These are phyloP conservation scores for Rhynchosporium secalis DNA, from an alignment of 2,329 filamentous ascomycete genomes.

Conservation along the genomic window DNA sequence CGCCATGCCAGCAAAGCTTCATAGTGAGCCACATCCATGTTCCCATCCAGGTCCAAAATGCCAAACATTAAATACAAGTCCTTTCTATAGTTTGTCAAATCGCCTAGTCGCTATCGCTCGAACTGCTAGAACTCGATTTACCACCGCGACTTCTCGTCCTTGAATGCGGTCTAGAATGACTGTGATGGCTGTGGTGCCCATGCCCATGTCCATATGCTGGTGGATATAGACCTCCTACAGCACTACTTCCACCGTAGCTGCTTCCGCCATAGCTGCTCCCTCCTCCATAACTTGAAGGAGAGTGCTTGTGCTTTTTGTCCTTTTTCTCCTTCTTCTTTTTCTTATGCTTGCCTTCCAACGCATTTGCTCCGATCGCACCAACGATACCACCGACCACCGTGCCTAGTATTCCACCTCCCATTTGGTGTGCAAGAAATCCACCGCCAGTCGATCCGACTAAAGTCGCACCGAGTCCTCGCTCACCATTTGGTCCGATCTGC, in stretches of 20 bases:
- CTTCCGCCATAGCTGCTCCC: slow-evolving; percentile 20
- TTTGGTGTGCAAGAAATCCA: slow-evolving; percentile 54
- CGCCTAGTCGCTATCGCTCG: slow-evolving; percentile 31
- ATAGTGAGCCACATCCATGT: no score
- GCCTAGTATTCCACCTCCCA: slow-evolving; percentile 54
- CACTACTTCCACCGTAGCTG: slow-evolving; percentile 5
- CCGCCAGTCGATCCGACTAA: slow-evolving; percentile 53
- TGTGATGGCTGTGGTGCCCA: slow-evolving; percentile 23
- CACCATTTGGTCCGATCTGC: slow-evolving; percentile 43
- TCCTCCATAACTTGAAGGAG: slow-evolving; percentile 2
- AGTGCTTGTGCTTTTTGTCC: slow-evolving; percentile 31
- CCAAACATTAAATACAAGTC: slow-evolving; percentile 2
- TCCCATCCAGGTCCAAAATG: neutral
- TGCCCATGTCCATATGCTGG: slow-evolving; percentile 14
- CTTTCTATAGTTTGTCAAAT: neutral
- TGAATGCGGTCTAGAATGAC: slow-evolving; percentile 20
- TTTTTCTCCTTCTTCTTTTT: slow-evolving; percentile 40
- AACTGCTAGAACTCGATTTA: slow-evolving; percentile 14
- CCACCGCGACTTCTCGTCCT: slow-evolving; percentile 26
- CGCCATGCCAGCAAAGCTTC: neutral
- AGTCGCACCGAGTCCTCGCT: slow-evolving; percentile 56
- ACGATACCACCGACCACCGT: slow-evolving; percentile 53
- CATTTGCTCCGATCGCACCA: slow-evolving; percentile 57
- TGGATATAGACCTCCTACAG: slow-evolving; percentile 29
- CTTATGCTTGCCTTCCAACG: slow-evolving; percentile 48